Evolutionary conservation across 345 rosid species (phyloP).

Genomic region (Syzygium grande): DNA sequence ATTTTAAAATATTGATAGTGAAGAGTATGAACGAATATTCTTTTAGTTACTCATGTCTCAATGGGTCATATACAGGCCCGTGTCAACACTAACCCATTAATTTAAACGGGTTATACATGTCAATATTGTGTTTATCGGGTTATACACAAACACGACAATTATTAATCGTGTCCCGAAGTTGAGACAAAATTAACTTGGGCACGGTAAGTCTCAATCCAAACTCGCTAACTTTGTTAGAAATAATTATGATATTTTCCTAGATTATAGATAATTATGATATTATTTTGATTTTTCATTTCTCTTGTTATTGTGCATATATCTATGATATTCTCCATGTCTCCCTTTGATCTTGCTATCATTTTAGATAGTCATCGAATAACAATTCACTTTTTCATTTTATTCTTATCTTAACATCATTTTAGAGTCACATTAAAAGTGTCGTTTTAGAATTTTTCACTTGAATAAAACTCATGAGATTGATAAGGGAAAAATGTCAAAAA

Average conservation of each 20-base stretch:
- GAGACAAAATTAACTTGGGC: background rate
- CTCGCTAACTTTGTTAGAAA: background rate
- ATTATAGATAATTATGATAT: background rate
- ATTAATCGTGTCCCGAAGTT: background rate
- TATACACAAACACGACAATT: background rate
- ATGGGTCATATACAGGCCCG: too few relatives aligned
- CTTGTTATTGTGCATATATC: background rate
- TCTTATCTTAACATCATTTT: background rate
- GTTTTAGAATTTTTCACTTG: background rate
- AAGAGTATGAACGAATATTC: too few relatives aligned
- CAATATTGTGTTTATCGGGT: rapidly evolving
- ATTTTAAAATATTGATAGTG: too few relatives aligned
- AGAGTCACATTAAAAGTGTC: background rate
- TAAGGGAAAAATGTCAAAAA: too few relatives aligned
- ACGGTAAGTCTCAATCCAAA: background rate
- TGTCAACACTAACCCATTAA: too few relatives aligned
- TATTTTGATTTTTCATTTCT: background rate
- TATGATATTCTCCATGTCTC: background rate
- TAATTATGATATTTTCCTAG: background rate
- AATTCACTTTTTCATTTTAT: background rate
- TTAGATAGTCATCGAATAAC: background rate
- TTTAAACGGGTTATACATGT: rapidly evolving
- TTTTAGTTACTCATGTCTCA: too few relatives aligned
- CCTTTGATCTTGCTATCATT: background rate
- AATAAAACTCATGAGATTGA: background rate